phyloP scores from a whole-genome alignment of 192 early-diverging fungal species.

The Backusella circina region DNA sequence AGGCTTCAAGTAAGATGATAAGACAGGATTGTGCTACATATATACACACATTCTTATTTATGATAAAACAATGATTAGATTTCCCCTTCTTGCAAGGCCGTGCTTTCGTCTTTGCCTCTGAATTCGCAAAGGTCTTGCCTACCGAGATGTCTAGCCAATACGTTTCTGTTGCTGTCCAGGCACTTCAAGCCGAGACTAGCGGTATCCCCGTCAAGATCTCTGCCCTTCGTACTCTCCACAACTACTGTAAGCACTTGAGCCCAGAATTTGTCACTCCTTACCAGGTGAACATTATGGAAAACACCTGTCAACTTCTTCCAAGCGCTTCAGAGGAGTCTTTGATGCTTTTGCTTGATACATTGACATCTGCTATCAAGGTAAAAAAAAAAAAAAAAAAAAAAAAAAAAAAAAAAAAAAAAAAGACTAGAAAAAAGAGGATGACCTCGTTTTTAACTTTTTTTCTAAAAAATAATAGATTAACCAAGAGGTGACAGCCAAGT shows the following conservation, averaged over 20 bases:
- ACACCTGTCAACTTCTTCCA: slow-evolving; percentile 51
- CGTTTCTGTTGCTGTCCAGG: slow-evolving; percentile 72
- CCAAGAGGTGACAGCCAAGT: slow-evolving; percentile 64
- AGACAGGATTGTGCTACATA: neutral
- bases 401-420: neutral
- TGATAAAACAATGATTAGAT: slow-evolving; percentile 28
- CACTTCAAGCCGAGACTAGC: slow-evolving; percentile 49
- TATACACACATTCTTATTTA: too few relatives aligned
- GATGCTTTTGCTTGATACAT: slow-evolving; percentile 63
- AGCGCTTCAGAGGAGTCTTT: slow-evolving; percentile 65
- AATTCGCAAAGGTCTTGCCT: slow-evolving; percentile 73
- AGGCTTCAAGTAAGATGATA: slow-evolving; percentile 40
- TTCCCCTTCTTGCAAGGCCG: slow-evolving; percentile 88
- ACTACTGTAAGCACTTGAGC: slow-evolving; percentile 52
- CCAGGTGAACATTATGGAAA: slow-evolving; percentile 59
- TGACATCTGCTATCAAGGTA: slow-evolving; percentile 60
- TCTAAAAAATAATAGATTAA: slow-evolving; percentile 63
- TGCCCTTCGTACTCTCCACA: slow-evolving; percentile 64
- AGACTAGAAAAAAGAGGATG: neutral
- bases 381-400: neutral
- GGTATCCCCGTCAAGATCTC: slow-evolving; percentile 65
- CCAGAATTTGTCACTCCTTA: slow-evolving; percentile 49
- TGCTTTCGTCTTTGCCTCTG: slow-evolving; percentile 82
- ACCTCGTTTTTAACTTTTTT: neutral
- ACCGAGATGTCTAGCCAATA: slow-evolving; percentile 63